These are phyloP conservation scores for Diaporthe sp. DNA, from an alignment of 2,329 filamentous ascomycete genomes.

Conservation along the genomic window DNA sequence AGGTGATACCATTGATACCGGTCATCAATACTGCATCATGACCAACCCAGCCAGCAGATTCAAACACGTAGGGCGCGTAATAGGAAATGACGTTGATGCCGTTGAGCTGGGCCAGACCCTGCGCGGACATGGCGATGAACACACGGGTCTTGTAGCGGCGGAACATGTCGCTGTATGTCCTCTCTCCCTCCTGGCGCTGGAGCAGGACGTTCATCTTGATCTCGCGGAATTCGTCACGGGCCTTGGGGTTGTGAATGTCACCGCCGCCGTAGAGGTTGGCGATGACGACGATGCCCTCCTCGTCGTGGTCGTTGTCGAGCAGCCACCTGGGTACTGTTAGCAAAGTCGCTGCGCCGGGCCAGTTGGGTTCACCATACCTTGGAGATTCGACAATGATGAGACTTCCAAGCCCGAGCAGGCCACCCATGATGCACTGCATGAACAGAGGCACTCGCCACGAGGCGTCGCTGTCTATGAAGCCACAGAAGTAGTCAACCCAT, in stretches of 20 bases:
- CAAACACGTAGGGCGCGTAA: slow-evolving; percentile 96
- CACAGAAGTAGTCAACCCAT: slow-evolving; percentile 99
- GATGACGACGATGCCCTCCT: slow-evolving; percentile 98
- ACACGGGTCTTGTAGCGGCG: slow-evolving; percentile 89
- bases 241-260: slow-evolving; percentile 92
- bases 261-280: slow-evolving; percentile 96
- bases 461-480: slow-evolving; percentile 84
- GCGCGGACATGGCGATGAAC: slow-evolving; percentile 98
- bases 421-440: slow-evolving; percentile 96
- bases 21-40: slow-evolving; percentile 96
- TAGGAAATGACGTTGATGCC: slow-evolving; percentile 99
- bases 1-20: slow-evolving; percentile 91
- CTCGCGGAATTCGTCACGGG: slow-evolving; percentile 94
- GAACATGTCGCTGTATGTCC: slow-evolving; percentile 95
- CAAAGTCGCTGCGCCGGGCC: slow-evolving; percentile 19
- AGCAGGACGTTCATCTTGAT: slow-evolving; percentile 99
- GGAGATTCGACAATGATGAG: slow-evolving; percentile 96
- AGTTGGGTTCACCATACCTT: slow-evolving; percentile 64
- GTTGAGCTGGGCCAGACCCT: slow-evolving; percentile 94
- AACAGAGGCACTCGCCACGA: slow-evolving; percentile 92
- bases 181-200: slow-evolving; percentile 93
- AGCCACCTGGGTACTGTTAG: slow-evolving; percentile 78
- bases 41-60: slow-evolving; percentile 94
- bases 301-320: slow-evolving; percentile 96
- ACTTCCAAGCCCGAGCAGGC: slow-evolving; percentile 84